Evolutionary conservation across 495 filamentous ascomycete genomes (phyloP), one percentile per base, ranked within the genome.

Genomic region (Endocarpon pusillum): DNA sequence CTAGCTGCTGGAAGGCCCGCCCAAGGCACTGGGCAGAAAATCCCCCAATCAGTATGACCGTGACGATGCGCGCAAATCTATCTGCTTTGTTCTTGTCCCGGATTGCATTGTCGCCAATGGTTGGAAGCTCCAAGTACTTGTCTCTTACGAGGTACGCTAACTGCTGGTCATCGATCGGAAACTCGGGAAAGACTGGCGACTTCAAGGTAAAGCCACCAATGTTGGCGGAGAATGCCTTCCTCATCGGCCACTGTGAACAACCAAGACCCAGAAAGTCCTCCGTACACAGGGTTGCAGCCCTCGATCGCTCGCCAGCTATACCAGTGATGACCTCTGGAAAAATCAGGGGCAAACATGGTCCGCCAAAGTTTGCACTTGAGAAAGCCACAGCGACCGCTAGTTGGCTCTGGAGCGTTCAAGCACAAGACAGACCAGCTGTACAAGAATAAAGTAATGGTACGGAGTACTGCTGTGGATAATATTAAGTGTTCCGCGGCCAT

Each of bases 61-160:
- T 42, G 11, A 61, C 15, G 9, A 39, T 15, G 22, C 51, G 57
- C 15, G 51, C 45, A 5, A 64, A 25, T 1, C 43, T 35, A 38
- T 53, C 49, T 8, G 55, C 47, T 47, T 65, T 63, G 30, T 46
- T 61, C 39, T 57, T 57, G 32, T 61, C 55, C 20, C 38, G 29
- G 14, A 65, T 58, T 1, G 52, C 39, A 2, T 41, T 42, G 15
- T 42, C 29, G 1, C 47, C 38, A 1, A 62, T 8, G 12, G 30
- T 25, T 7, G 54, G 57, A 18, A 53, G 32, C 3, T 21, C 28
- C 7, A 47, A 8, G 16, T 41, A 44, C 17, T 29, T 33, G 4
- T 39, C 43, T 20, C 2, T 36, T 38, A 35, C 41, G 33, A 23
- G 39, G n/a, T 35, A 40, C 10, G 11, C 33, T n/a, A 43, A 10